These are phyloP conservation scores for Melanogaster broomeanus DNA, from an alignment of 768 basidiomycete species.

Conservation along the genomic window DNA sequence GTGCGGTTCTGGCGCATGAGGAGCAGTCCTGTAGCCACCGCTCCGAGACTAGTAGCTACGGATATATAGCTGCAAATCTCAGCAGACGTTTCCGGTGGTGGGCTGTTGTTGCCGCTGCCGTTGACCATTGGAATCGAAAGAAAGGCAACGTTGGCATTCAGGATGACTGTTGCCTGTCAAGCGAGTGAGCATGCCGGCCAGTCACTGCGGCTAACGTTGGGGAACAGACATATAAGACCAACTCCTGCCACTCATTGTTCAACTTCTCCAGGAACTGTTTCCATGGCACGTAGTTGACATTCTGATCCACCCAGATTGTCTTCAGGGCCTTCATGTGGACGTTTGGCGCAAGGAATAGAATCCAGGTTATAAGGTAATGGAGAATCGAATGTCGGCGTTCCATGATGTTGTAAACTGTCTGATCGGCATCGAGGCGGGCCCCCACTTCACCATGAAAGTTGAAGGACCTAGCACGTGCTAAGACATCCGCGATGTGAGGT, in stretches of 20 bases:
- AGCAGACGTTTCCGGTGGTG: slow-evolving; percentile 6
- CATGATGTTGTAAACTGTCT: slow-evolving; percentile 19
- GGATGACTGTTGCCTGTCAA: slow-evolving; percentile 46
- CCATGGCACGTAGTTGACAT: slow-evolving; percentile 42
- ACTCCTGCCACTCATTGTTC: slow-evolving; percentile 48
- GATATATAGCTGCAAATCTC: slow-evolving; percentile 43
- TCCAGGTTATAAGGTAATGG: slow-evolving; percentile 35
- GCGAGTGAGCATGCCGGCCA: neutral
- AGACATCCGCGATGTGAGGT: neutral
- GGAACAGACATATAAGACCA: slow-evolving; percentile 45
- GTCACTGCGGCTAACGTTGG: neutral
- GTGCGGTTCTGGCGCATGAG: slow-evolving; percentile 40
- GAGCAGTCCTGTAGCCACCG: slow-evolving; percentile 36
- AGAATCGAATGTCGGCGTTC: slow-evolving; percentile 28
- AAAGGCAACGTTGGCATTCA: slow-evolving; percentile 55
- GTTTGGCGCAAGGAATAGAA: slow-evolving; percentile 49
- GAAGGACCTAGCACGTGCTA: slow-evolving; percentile 31
- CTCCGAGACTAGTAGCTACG: slow-evolving; percentile 33
- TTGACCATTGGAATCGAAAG: slow-evolving; percentile 41
- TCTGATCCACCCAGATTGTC: slow-evolving; percentile 45
- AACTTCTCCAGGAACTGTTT: slow-evolving; percentile 40
- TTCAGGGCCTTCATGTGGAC: slow-evolving; percentile 42
- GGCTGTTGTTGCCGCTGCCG: too few species aligned
- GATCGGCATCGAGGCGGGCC: slow-evolving; percentile 32
- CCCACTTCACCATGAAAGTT: slow-evolving; percentile 39